Evolutionary conservation across 148 eudicot species (phyloP).

Genomic region (Diospyros lotus): DNA sequence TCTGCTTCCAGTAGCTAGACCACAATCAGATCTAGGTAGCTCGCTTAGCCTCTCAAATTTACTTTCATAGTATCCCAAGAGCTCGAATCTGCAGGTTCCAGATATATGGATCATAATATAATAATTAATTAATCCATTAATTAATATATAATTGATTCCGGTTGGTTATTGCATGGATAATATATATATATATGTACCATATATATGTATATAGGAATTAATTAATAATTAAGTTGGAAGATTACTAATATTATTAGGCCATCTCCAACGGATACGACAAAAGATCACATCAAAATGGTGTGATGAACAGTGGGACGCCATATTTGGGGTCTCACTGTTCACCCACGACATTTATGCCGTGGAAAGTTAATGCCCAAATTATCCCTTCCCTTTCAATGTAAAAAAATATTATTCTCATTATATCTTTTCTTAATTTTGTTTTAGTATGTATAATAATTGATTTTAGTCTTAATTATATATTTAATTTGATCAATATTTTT

Average conservation of each 20-base stretch:
- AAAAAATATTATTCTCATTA: too few relatives aligned
- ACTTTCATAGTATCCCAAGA: conserved; percentile 18
- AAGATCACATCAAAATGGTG: too few relatives aligned
- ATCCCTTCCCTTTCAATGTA: too few relatives aligned
- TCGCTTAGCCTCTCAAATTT: conserved; percentile 21
- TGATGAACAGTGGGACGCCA: too few relatives aligned
- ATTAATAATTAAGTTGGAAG: background rate
- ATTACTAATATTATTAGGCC: conserved; percentile 7
- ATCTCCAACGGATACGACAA: too few relatives aligned
- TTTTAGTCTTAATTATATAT: too few relatives aligned
- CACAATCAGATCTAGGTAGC: conserved; percentile 16
- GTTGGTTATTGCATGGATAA: background rate
- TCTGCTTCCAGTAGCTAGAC: conserved; percentile 3
- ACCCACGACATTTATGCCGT: too few relatives aligned
- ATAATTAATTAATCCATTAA: background rate
- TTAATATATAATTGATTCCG: background rate
- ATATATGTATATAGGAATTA: background rate
- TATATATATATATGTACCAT: background rate
- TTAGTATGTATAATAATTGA: too few relatives aligned
- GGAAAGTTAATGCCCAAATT: too few relatives aligned
- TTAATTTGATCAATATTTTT: too few relatives aligned
- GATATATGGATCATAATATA: background rate
- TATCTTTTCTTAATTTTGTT: too few relatives aligned
- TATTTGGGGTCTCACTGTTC: too few relatives aligned
- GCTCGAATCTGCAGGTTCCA: conserved; percentile 24